Evolutionary conservation across 2,329 filamentous ascomycete species (phyloP), one percentile per base, ranked within the genome.

Genomic region (Xylaria sp.): DNA sequence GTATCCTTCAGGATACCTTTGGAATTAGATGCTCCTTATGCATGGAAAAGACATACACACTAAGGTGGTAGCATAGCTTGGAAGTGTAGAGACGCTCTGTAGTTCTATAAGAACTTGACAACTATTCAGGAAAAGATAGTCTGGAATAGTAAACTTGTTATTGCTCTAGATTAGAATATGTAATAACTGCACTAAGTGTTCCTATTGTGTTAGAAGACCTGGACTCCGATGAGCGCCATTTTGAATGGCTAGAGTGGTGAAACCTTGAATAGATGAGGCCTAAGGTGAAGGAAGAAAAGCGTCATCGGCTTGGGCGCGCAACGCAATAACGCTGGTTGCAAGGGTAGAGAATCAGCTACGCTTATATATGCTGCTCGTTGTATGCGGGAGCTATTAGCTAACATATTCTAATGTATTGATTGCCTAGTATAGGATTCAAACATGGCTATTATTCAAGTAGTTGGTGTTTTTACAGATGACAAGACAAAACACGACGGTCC

Each of bases 191-290:
- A 39, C 6, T 11, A n/a, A 2, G 22, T 5, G 5, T n/a, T n/a
- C n/a, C n/a, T n/a, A n/a, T n/a, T n/a, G n/a, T n/a, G n/a, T 53
- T 72, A 27, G 36, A 72, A 70, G 20, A 71, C 38, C 42, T 71
- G 70, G 17, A 69, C 66, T 17, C 4, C 31, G 27, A 29, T 25
- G 13, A 50, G 29, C 20, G 20, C 56, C 56, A 59, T 59, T 49
- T 4, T 1, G 5, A 49, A 38, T 1, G 6, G 11, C 5, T 2
- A 25, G n/a, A 15, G 17, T 25, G 15, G 38, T 47, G 27, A 47
- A 44, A n/a, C n/a, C 5, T 44, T 20, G 2, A 22, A 22, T 51
- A 5, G n/a, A 50, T 49, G 5, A 17, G 5, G 5, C 38, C 17
- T 10, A 17, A 15, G 25, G 1, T n/a, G 11, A 50, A 9, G 27